phyloP scores from a whole-genome alignment of 2,329 filamentous ascomycete genomes.

The Venturia carpophila region DNA sequence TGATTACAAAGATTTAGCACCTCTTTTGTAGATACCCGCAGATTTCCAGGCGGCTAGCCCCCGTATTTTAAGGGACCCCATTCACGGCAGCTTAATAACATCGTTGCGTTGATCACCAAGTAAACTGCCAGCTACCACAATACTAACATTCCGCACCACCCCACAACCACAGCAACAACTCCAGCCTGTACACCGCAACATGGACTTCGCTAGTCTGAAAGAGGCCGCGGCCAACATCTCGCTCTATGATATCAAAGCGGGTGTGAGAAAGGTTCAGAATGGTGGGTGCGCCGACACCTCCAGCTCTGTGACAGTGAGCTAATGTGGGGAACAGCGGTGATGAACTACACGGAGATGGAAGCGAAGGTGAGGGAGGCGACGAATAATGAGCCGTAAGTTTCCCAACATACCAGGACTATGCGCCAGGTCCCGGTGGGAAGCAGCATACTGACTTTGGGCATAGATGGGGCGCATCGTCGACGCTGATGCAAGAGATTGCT shows the following conservation, averaged over 20 bases:
- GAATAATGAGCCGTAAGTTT: constrained; percentile 19
- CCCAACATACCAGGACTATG: background rate
- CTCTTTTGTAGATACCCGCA: background rate
- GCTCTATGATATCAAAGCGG: constrained; percentile 90
- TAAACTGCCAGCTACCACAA: background rate
- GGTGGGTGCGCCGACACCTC: constrained; percentile 49
- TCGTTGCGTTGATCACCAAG: constrained; percentile 3
- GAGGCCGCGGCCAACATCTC: constrained; percentile 85
- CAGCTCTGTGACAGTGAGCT: background rate
- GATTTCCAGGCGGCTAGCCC: background rate
- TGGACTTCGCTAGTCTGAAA: constrained; percentile 82
- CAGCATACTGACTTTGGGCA: constrained; percentile 3
- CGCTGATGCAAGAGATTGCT: constrained; percentile 94
- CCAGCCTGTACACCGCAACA: constrained; percentile 30
- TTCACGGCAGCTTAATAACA: background rate
- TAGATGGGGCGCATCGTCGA: constrained; percentile 75
- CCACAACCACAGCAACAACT: constrained; percentile 8
- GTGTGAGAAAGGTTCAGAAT: constrained; percentile 94
- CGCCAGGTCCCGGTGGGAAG: background rate
- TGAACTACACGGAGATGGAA: constrained; percentile 98
- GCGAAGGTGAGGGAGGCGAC: constrained; percentile 41
- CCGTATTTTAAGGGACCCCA: background rate
- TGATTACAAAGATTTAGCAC: background rate
- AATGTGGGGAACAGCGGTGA: constrained; percentile 57
- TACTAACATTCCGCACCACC: background rate